Conservation (phyloP, 2,329 filamentous ascomycete genomes). For the Aciculosporium take region DNA sequence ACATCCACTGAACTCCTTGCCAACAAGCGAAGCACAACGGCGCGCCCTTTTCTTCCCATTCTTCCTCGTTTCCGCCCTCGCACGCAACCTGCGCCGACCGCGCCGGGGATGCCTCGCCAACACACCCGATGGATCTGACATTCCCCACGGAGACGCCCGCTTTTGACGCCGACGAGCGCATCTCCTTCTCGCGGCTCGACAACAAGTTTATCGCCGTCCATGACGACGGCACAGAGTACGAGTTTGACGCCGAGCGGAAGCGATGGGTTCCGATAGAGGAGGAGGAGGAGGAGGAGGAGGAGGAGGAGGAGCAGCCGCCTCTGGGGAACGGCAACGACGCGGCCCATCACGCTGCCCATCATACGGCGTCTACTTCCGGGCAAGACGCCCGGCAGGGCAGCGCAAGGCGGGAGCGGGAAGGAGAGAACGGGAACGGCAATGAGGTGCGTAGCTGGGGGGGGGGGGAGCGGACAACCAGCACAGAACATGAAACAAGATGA, state of each 20-base stretch:
- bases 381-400: too few relatives aligned
- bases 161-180: constrained; percentile 66
- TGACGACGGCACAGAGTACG: constrained; percentile 72
- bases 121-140: constrained; percentile 20
- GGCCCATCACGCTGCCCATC: background rate
- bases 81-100: background rate
- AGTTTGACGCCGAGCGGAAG: constrained; percentile 57
- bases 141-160: constrained; percentile 49
- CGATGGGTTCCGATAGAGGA: constrained; percentile 60
- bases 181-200: constrained; percentile 75
- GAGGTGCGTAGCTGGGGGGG: constrained; percentile 26
- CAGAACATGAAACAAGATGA: too few relatives aligned
- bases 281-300: constrained; percentile 25
- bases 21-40: background rate
- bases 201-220: constrained; percentile 73
- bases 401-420: constrained; percentile 26
- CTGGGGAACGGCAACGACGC: too few relatives aligned
- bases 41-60: background rate
- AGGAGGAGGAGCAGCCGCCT: too few relatives aligned
- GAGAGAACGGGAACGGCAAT: constrained; percentile 19
- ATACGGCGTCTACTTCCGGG: too few relatives aligned
- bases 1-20: background rate
- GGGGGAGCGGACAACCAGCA: too few relatives aligned
- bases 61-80: background rate
- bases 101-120: too few relatives aligned